Conservation (phyloP, 768 basidiomycete genomes). For the Mycena capillaripes region DNA sequence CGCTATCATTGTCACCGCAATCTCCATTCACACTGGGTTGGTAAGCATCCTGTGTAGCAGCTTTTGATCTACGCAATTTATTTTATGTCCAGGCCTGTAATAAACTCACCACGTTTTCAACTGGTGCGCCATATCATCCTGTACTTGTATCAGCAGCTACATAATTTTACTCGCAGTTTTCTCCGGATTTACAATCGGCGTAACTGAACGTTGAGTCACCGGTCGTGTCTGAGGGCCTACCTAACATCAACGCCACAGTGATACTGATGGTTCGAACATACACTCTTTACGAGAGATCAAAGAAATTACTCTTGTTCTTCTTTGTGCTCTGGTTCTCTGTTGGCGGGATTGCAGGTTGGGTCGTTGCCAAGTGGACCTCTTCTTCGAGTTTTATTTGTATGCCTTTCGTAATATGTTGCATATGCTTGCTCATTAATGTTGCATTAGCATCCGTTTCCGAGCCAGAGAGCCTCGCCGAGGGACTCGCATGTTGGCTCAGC, state of each 20-base stretch:
- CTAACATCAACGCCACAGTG: not conserved
- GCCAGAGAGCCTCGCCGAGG: no score
- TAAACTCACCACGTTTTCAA: slow-evolving; percentile 4
- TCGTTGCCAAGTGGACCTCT: slow-evolving; percentile 3
- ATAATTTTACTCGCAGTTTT: not conserved
- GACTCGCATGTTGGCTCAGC: slow-evolving; percentile 13
- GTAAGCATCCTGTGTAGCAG: not conserved
- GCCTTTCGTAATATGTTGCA: not conserved
- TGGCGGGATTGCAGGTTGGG: slow-evolving; percentile 9
- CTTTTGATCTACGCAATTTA: not conserved
- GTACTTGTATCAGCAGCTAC: not conserved
- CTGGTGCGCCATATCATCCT: not conserved
- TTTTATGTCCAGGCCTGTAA: not conserved
- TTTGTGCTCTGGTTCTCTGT: slow-evolving; percentile 22
- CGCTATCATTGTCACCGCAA: slow-evolving; percentile 2
- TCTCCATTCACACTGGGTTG: not conserved
- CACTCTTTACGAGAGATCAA: slow-evolving; percentile 24
- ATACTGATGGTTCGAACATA: slow-evolving; percentile 25
- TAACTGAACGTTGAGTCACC: slow-evolving; percentile 14
- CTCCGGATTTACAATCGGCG: not conserved
- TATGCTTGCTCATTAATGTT: no score
- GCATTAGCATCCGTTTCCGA: no score
- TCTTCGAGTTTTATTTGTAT: not conserved
- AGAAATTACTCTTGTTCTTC: slow-evolving; percentile 24
- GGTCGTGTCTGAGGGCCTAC: no score